phyloP scores from a whole-genome alignment of 2,329 filamentous ascomycete genomes.

The Beauveria rudraprayagi region DNA sequence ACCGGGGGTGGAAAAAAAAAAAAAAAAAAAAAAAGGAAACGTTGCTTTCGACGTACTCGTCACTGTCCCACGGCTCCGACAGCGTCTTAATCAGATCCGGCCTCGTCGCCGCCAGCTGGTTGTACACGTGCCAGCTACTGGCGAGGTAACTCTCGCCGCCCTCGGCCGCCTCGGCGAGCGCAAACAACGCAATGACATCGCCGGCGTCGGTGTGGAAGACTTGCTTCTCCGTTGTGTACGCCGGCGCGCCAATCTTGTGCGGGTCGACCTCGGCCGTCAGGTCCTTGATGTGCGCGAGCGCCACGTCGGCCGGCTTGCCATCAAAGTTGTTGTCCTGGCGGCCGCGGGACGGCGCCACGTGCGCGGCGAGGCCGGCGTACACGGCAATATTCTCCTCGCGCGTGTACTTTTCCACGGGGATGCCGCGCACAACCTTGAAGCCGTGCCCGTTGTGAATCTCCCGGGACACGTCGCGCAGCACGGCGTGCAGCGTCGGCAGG shows the following conservation, averaged over 20 bases:
- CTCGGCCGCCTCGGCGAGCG: conserved; percentile 40
- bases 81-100: conserved; percentile 54
- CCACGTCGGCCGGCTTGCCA: conserved; percentile 41
- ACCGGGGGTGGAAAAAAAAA: too few relatives aligned
- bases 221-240: conserved; percentile 53
- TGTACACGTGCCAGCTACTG: conserved; percentile 53
- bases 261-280: conserved; percentile 27
- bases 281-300: conserved; percentile 56
- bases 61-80: conserved; percentile 38
- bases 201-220: conserved; percentile 55
- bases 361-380: conserved; percentile 51
- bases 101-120: conserved; percentile 48
- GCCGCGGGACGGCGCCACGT: conserved; percentile 46
- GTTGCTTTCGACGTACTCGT: conserved; percentile 28
- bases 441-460: conserved; percentile 51
- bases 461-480: conserved; percentile 41
- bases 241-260: conserved; percentile 44
- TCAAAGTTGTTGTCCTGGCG: conserved; percentile 41
- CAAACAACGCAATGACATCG: conserved; percentile 52
- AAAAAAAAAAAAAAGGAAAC: too few relatives aligned
- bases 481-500: conserved; percentile 40
- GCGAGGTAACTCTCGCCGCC: conserved; percentile 53
- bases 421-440: conserved; percentile 53
- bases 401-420: conserved; percentile 43
- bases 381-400: conserved; percentile 51